Evolutionary conservation across 2,329 filamentous ascomycete genomes (phyloP).

Genomic region (Rhynchosporium secalis): DNA sequence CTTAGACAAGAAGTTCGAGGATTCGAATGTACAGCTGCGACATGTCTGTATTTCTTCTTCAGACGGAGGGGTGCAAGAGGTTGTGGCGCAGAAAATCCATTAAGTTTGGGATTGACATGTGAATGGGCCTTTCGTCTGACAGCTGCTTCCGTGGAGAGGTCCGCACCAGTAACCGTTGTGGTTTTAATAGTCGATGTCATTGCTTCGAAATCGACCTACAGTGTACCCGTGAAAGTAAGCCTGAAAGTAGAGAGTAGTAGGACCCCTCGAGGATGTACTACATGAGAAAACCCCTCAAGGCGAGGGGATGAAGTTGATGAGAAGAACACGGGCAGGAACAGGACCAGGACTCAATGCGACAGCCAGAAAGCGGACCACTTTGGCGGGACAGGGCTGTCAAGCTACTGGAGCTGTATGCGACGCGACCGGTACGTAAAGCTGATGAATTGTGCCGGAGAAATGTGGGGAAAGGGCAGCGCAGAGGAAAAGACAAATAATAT

Average conservation of each 20-base stretch:
- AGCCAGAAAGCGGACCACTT: constrained; percentile 41
- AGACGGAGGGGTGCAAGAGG: constrained; percentile 32
- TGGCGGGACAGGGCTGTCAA: constrained; percentile 45
- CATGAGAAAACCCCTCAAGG: not conserved
- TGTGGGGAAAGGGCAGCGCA: not conserved
- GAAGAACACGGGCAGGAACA: constrained; percentile 72
- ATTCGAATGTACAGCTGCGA: constrained; percentile 79
- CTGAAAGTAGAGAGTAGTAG: constrained; percentile 62
- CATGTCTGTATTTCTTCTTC: constrained; percentile 81
- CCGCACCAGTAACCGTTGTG: constrained; percentile 32
- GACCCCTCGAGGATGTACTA: constrained; percentile 24
- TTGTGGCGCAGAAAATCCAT: constrained; percentile 28
- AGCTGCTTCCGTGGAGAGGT: constrained; percentile 22
- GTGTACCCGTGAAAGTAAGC: not conserved
- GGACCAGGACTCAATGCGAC: constrained; percentile 68
- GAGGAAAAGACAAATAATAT: not conserved
- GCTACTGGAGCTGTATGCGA: not conserved
- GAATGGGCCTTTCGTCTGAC: constrained; percentile 33
- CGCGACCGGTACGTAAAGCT: not conserved
- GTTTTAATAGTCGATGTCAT: constrained; percentile 32
- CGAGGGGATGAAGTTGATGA: constrained; percentile 51
- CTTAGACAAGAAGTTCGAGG: constrained; percentile 78
- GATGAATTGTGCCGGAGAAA: constrained; percentile 4
- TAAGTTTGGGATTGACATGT: constrained; percentile 32
- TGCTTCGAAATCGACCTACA: not conserved